phyloP scores from a whole-genome alignment of 805 yeast species.

The Sugiyamaella qingdaonensis region DNA sequence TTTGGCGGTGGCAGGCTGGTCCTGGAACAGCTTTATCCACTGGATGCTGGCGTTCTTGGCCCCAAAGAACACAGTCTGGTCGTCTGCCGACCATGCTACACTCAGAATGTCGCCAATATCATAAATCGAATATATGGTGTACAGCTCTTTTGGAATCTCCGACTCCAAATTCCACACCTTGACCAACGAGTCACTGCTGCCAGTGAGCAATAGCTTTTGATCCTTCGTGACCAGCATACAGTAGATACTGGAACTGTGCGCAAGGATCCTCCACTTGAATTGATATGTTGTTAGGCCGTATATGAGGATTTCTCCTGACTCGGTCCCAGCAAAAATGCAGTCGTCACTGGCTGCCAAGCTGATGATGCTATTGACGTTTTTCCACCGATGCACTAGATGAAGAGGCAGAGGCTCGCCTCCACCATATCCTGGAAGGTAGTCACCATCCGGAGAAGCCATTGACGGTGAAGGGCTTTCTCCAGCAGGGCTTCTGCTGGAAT shows the following conservation, averaged over 20 bases:
- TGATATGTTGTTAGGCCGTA: slow-evolving; percentile 65
- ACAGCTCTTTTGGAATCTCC: slow-evolving; percentile 34
- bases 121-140: slow-evolving; percentile 74
- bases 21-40: slow-evolving; percentile 49
- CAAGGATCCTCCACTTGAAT: slow-evolving; percentile 47
- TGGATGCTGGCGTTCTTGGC: slow-evolving; percentile 88
- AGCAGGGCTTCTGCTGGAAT: not conserved
- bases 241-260: slow-evolving; percentile 72
- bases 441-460: slow-evolving; percentile 1
- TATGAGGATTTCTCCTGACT: slow-evolving; percentile 71
- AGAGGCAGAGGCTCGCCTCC: not conserved
- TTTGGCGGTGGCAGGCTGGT: slow-evolving; percentile 9
- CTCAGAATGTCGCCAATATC: slow-evolving; percentile 95
- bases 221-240: slow-evolving; percentile 45
- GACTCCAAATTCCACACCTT: slow-evolving; percentile 72
- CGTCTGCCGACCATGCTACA: slow-evolving; percentile 58
- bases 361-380: slow-evolving; percentile 63
- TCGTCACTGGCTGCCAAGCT: slow-evolving; percentile 40
- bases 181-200: slow-evolving; percentile 85
- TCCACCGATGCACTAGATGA: slow-evolving; percentile 69
- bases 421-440: slow-evolving; percentile 2
- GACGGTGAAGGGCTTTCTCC: not conserved
- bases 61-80: slow-evolving; percentile 71
- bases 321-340: slow-evolving; percentile 80
- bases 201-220: slow-evolving; percentile 67